Evolutionary conservation across 257 asterid species (phyloP).

Genomic region (Fraxinus americana): DNA sequence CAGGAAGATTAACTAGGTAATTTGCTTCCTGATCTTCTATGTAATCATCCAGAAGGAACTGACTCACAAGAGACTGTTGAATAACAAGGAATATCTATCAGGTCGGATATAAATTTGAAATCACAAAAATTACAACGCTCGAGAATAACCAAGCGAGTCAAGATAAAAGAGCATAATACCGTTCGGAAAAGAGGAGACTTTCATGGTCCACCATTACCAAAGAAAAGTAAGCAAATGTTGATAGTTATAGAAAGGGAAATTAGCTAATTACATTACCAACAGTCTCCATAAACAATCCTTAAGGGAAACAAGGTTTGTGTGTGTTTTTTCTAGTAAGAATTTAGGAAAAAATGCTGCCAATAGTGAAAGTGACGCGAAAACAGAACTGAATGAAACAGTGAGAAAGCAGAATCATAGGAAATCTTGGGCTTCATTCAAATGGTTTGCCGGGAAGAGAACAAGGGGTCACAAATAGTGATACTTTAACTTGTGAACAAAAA

Average conservation of each 20-base stretch:
- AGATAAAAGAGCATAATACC: conserved; percentile 9
- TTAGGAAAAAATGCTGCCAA: not conserved
- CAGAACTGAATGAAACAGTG: not conserved
- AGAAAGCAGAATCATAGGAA: not conserved
- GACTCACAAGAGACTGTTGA: conserved; percentile 85
- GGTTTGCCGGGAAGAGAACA: not conserved
- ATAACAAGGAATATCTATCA: conserved; percentile 20
- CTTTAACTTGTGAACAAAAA: no score
- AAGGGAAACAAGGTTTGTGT: not conserved
- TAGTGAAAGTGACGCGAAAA: not conserved
- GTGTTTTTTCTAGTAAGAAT: not conserved
- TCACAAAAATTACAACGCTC: conserved; percentile 10
- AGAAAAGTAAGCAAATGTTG: conserved; percentile 7
- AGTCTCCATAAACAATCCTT: not conserved
- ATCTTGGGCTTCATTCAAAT: not conserved
- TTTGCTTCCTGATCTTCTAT: conserved; percentile 53
- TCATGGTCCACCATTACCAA: conserved; percentile 7
- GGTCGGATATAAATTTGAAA: conserved; percentile 18
- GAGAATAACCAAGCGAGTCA: not conserved
- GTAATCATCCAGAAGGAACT: conserved; percentile 71
- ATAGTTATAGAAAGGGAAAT: not conserved
- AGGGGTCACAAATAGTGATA: not conserved
- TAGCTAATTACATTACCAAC: not conserved
- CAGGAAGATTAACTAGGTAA: conserved; percentile 47
- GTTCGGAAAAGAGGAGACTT: not conserved